These are phyloP conservation scores for Phytophthora kernoviae DNA, from an alignment of 352 stramenopile species.

Conservation along the genomic window DNA sequence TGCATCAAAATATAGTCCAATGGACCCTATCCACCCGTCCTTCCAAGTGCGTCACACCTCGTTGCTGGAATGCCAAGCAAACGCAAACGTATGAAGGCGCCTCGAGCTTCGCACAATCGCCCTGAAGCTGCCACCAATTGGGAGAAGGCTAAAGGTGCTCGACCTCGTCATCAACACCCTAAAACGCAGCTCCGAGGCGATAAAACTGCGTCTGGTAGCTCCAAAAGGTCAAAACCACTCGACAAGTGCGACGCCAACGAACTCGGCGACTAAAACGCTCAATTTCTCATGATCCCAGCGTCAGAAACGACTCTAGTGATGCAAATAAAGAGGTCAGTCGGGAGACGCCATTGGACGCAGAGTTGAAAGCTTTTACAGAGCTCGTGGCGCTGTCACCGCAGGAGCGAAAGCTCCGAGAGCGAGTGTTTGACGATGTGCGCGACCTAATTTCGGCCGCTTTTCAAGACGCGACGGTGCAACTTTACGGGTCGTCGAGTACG, in stretches of 20 bases:
- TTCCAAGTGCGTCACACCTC: conserved; percentile 16
- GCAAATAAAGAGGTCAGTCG: background rate
- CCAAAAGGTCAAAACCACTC: conserved; percentile 24
- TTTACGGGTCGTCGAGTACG: conserved; percentile 77
- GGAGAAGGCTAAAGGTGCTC: conserved; percentile 20
- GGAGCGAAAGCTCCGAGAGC: conserved; percentile 44
- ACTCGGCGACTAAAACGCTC: background rate
- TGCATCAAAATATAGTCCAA: background rate
- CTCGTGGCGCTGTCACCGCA: conserved; percentile 49
- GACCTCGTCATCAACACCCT: background rate
- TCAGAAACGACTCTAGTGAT: background rate
- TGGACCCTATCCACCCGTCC: conserved; percentile 3
- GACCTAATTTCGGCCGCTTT: conserved; percentile 49
- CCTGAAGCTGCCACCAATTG: conserved; percentile 23
- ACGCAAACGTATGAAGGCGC: conserved; percentile 15
- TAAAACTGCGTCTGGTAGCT: background rate
- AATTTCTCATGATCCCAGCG: background rate
- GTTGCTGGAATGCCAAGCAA: conserved; percentile 1
- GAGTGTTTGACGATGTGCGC: conserved; percentile 52
- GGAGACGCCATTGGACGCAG: conserved; percentile 38
- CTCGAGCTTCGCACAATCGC: conserved; percentile 1
- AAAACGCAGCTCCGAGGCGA: conserved; percentile 22
- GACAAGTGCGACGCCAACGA: conserved; percentile 9
- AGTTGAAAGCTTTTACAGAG: conserved; percentile 51
- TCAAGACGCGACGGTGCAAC: conserved; percentile 46